Evolutionary conservation across 495 filamentous ascomycete species (phyloP), one percentile per base, ranked within the genome.

Genomic region (Zalerion maritima): DNA sequence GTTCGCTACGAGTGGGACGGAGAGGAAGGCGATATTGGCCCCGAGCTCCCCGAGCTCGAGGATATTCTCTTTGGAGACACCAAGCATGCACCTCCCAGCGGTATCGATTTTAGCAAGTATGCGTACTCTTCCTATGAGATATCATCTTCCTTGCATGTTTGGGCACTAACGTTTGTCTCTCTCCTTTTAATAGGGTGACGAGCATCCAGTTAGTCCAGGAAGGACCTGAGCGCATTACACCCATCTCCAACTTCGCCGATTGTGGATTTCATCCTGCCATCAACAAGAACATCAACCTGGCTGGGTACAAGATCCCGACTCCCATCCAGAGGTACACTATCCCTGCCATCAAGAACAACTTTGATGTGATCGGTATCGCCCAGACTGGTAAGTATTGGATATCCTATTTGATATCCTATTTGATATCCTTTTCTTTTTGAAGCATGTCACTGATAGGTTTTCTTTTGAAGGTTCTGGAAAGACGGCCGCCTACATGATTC

Each of bases 401-500:
- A n/a, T n/a, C n/a, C n/a, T n/a, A n/a, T n/a, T n/a, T n/a, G n/a
- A n/a, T 14, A n/a, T 6, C 19, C 27, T 10, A 14, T 28, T 14
- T 1, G 10, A 3, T 25, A 21, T 18, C 16, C 25, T n/a, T 5
- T 10, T 14, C 19, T 9, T 14, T 28, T 13, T 18, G 6, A 5
- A 25, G 21, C 12, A 23, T n/a, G 14, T 29, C 18, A 25, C 18
- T 37, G 20, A 41, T 25, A 8, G n/a, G 15, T 19, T 17, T 8
- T 31, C 9, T 26, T 3, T 17, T 10, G 12, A 32, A 96, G 87
- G 89, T 14, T 94, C 86, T 21, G 89, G 89, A 32, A 97, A 97
- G 59, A 97, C 89, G 1, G 89, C 76, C 0, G 85, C 89, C 0
- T 97, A 85, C 43, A 50, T 97, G 2, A 75, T 94, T 33, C 89